Evolutionary conservation across 2,329 filamentous ascomycete species (phyloP), one percentile per base, ranked within the genome.

Genomic region (Rhynchosporium secalis): DNA sequence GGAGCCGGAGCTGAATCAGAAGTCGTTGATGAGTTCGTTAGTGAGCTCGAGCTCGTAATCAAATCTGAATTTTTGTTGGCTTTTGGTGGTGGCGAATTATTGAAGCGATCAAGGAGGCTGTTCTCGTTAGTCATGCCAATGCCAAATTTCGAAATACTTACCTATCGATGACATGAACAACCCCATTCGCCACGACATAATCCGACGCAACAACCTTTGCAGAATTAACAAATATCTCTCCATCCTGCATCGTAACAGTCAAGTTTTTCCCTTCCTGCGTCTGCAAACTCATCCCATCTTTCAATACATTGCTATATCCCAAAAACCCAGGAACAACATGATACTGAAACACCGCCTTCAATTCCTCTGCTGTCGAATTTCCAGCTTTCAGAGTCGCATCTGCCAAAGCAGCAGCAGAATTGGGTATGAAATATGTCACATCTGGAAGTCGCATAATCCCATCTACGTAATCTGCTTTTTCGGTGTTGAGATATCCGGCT

Each of bases 321-420:
- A 86, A 78, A 8, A 78, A 78, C 51, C 80, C 80, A 51, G 78
- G 78, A 49, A 90, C 75, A 57, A 90, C 79, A 72, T 91, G 88
- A 75, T 91, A 91, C 31, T 79, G 75, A 40, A 90, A 78, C 56
- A 90, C 79, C 33, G 72, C 73, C 2, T 78, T 72, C 1, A 89
- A 76, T 13, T 83, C 73, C 4, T 78, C 73, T 0, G 74, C 40
- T 4, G 65, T 60, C 0, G 61, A 48, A 10, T 60, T 66, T n/a
- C 31, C 28, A 4, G 60, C 51, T 3, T 67, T 47, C 12, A 36
- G 31, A 1, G 62, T 68, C 31, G 61, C 60, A 31, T 62, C 64
- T 13, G 47, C 62, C 10, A 69, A 60, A 1, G 69, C 69, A 15
- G 31, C 61, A 13, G 63, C 59, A 0, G 68, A 64, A 55, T 69